Conservation (phyloP, 2,329 filamentous ascomycete genomes). For the Colletotrichum falcatum region DNA sequence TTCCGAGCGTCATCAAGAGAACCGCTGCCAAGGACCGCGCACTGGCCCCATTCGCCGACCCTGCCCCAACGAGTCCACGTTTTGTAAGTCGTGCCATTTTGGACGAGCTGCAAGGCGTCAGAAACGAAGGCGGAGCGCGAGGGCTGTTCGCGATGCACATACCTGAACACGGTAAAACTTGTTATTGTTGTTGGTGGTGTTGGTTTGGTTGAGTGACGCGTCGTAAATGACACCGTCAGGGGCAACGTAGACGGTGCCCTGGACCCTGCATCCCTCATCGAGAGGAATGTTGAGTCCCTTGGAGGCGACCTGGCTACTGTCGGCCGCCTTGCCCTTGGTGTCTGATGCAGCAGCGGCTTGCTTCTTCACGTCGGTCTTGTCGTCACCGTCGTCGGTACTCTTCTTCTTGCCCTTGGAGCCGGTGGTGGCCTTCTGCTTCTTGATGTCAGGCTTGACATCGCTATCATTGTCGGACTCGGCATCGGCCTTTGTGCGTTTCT, state of each 20-base stretch:
- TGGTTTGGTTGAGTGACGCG: slow-evolving; percentile 83
- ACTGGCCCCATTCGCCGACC: slow-evolving; percentile 72
- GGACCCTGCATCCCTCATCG: slow-evolving; percentile 57
- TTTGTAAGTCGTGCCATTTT: slow-evolving; percentile 53
- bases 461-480: slow-evolving; percentile 43
- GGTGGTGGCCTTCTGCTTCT: slow-evolving; percentile 47
- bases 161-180: slow-evolving; percentile 86
- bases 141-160: slow-evolving; percentile 38
- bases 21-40: slow-evolving; percentile 56
- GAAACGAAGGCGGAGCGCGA: slow-evolving; percentile 17
- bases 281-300: slow-evolving; percentile 61
- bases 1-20: slow-evolving; percentile 57
- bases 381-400: slow-evolving; percentile 38
- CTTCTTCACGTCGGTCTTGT: slow-evolving; percentile 49
- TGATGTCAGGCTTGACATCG: slow-evolving; percentile 46
- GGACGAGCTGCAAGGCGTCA: slow-evolving; percentile 32
- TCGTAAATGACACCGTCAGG: slow-evolving; percentile 77
- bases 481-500: slow-evolving; percentile 42
- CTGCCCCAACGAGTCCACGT: slow-evolving; percentile 87
- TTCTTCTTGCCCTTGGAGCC: slow-evolving; percentile 31
- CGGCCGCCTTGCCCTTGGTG: slow-evolving; percentile 40
- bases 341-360: slow-evolving; percentile 48
- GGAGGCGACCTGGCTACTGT: slow-evolving; percentile 55
- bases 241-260: slow-evolving; percentile 73
- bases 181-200: slow-evolving; percentile 79